A percentile compares a stretch with the other conserved stretches of the same genome.
Conservation (phyloP, 2,329 filamentous ascomycete genomes). For the Trichophyton benhamiae region DNA sequence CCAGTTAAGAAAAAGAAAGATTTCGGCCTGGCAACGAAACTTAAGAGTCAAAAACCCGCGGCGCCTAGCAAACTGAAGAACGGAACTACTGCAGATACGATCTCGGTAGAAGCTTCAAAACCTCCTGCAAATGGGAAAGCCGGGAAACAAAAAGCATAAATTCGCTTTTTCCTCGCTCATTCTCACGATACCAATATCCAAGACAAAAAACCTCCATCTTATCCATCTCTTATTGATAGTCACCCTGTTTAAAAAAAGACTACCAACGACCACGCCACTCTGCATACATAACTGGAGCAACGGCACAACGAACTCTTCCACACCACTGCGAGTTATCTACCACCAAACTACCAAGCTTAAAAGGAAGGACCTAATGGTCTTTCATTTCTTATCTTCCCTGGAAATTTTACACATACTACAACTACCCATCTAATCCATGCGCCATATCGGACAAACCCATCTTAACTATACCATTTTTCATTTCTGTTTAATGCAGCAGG, state of each 20-base stretch:
- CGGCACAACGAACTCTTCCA: background rate
- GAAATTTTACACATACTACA: background rate
- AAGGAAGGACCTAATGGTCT: background rate
- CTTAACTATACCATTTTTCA: background rate
- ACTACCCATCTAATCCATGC: background rate
- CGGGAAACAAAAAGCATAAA: conserved; percentile 4
- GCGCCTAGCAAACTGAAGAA: conserved; percentile 31
- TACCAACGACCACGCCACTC: background rate
- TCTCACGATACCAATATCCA: background rate
- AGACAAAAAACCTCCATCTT: background rate
- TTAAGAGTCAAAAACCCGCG: conserved; percentile 27
- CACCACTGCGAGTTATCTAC: background rate
- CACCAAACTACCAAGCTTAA: background rate
- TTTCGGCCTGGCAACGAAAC: conserved; percentile 17
- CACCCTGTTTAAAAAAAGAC: background rate
- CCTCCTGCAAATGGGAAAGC: background rate
- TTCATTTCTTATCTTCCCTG: background rate
- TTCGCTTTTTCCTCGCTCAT: background rate
- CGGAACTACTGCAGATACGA: conserved; percentile 27
- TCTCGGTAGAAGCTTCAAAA: background rate
- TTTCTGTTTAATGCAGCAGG: background rate
- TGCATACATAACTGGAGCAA: background rate
- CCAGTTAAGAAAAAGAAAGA: conserved; percentile 11
- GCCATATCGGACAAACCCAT: background rate
- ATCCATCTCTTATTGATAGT: background rate